A percentile compares a stretch with the other conserved stretches of the same genome.
phyloP scores from a whole-genome alignment of 1,139 yeast genomes.

The Geotrichum histeridarum region DNA sequence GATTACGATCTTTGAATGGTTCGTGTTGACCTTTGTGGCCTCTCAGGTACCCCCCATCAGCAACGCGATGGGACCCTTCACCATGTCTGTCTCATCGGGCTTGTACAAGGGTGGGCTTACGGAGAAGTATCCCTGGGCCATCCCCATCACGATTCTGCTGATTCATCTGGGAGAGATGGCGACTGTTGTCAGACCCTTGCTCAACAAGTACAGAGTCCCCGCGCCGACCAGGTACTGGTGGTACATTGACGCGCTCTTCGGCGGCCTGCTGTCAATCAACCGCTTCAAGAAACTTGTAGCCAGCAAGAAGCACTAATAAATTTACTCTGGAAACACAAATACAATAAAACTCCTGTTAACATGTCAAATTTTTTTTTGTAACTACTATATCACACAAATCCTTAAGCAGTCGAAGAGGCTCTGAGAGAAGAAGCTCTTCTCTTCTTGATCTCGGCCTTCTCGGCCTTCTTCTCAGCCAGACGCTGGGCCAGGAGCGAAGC shows the following conservation, averaged over 20 bases:
- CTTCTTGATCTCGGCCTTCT: constrained; percentile 96
- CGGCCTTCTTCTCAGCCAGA: constrained; percentile 95
- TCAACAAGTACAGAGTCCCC: constrained; percentile 35
- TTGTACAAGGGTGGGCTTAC: background rate
- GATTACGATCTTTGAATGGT: constrained; percentile 10
- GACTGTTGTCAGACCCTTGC: constrained; percentile 27
- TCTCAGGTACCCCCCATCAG: constrained; percentile 15
- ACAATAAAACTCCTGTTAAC: background rate
- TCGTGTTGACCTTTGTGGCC: constrained; percentile 5
- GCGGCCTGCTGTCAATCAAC: constrained; percentile 35
- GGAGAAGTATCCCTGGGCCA: constrained; percentile 17
- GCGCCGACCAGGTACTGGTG: constrained; percentile 29
- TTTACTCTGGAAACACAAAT: background rate
- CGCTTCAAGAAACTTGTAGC: constrained; percentile 23
- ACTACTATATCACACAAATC: constrained; percentile 7
- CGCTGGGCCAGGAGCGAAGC: constrained; percentile 98
- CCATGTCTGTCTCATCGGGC: constrained; percentile 12
- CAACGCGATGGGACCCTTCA: constrained; percentile 14
- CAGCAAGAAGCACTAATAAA: background rate
- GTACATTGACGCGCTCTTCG: constrained; percentile 27
- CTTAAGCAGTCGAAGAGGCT: constrained; percentile 36
- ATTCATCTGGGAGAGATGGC: constrained; percentile 33
- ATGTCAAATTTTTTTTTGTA: background rate
- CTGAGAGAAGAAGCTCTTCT: constrained; percentile 99
- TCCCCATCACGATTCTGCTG: constrained; percentile 18